A percentile compares a stretch with the other conserved stretches of the same genome.
These are phyloP conservation scores for Didymosphaeria variabile DNA, from an alignment of 2,329 filamentous ascomycete genomes.

Conservation along the genomic window DNA sequence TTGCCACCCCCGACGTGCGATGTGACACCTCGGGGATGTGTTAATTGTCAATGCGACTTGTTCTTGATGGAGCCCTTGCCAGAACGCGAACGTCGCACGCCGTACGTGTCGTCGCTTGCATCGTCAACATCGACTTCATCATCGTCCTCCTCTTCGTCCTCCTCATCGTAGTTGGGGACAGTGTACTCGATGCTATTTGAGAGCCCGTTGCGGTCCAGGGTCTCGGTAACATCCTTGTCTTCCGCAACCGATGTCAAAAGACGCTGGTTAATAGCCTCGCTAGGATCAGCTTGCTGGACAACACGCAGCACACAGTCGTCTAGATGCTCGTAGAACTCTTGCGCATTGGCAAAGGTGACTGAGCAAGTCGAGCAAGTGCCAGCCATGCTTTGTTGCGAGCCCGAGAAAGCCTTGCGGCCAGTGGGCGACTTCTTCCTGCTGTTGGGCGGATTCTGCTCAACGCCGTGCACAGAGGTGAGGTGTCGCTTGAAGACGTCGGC, in stretches of 20 bases:
- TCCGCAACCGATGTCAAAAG: constrained; percentile 52
- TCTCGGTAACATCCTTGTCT: constrained; percentile 51
- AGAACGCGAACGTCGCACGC: constrained; percentile 55
- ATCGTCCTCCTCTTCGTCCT: constrained; percentile 69
- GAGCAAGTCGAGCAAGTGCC: constrained; percentile 94
- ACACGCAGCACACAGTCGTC: constrained; percentile 74
- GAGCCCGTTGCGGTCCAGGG: constrained; percentile 50
- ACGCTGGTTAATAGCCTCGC: constrained; percentile 55
- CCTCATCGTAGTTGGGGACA: constrained; percentile 60
- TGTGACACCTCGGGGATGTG: constrained; percentile 60
- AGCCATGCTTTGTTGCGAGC: constrained; percentile 77
- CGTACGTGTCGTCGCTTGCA: constrained; percentile 64
- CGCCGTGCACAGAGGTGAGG: constrained; percentile 86
- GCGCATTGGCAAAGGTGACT: constrained; percentile 81
- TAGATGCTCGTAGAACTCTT: constrained; percentile 97
- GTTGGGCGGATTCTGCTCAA: constrained; percentile 92
- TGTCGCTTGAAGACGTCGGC: constrained; percentile 97
- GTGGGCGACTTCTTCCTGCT: constrained; percentile 76
- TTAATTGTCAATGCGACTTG: constrained; percentile 60
- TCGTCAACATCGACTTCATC: constrained; percentile 63
- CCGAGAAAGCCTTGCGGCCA: constrained; percentile 73
- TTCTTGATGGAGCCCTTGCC: constrained; percentile 61
- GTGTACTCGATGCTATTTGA: constrained; percentile 56
- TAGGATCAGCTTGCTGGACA: constrained; percentile 58
- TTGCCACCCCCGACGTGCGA: constrained; percentile 48